Base-by-base conservation (phyloP, 2,329 filamentous ascomycete species). In the Aspergillus amoenus region DNA sequence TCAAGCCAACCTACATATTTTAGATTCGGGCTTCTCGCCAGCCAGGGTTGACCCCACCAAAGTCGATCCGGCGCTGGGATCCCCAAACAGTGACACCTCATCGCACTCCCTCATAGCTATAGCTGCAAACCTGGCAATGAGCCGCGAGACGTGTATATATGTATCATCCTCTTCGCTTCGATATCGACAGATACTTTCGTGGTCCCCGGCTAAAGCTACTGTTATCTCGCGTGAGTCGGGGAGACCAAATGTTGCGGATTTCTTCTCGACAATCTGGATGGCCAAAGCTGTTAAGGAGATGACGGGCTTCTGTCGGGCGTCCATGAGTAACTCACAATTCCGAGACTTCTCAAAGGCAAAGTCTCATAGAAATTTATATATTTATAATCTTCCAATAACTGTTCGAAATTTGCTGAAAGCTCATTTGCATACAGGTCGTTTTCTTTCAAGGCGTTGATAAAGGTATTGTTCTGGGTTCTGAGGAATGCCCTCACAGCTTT, bases 161-260 rank as follows among this genome's bases (percentile, higher is more conserved):
- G 51, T 42, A 15, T 60, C 53, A n/a, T 56, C 56, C 9, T 62
- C 47, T 34, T 59, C 44, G 40, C 56, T 54, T 22, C 50, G 27
- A 43, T 63, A 67, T 37, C 55, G 64, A 47, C 65, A 67, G 12
- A 66, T 56, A 34, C 46, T 57, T 39, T 60, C 52, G 42, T 66
- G 64, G 39, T 66, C 55, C n/a, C 56, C 61, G 37, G 59, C 55
- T 9, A 66, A 15, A 3, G 60, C 52, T 24, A 66, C 46, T 13
- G 56, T 43, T 27, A 49, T 62, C 52, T 66, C 65, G 17, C 63
- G 53, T 5, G 54, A 52, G 18, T 61, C 61, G 18, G 64, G 55
- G 13, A 66, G 58, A 15, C 59, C 62, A 6, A 67, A 55, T 13
- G 56, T 60, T 12, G 64, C 64, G 3, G 62, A 65, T n/a, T 59